Conservation (phyloP, 805 yeast species). For the Yamadazyma insecticola region DNA sequence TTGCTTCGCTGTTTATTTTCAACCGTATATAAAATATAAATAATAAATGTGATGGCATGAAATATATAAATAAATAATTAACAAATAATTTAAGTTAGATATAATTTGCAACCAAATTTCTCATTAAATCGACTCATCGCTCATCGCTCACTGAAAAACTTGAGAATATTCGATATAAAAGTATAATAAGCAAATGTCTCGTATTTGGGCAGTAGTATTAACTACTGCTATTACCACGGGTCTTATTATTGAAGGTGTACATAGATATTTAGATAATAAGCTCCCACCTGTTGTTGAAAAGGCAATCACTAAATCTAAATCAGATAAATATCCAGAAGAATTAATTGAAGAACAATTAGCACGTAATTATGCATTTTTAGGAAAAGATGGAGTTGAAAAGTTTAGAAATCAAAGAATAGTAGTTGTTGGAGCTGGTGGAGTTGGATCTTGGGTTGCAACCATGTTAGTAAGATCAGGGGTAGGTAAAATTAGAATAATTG, state of each 20-base stretch:
- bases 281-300: constrained; percentile 1
- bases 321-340: constrained; percentile 45
- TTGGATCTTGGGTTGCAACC: constrained; percentile 93
- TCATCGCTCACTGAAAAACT: constrained; percentile 4
- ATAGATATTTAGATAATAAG: constrained; percentile 14
- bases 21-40: not conserved
- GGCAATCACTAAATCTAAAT: not conserved
- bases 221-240: constrained; percentile 23
- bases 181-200: constrained; percentile 10
- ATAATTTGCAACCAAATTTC: not conserved
- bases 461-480: constrained; percentile 92
- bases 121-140: not conserved
- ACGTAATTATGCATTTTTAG: constrained; percentile 86
- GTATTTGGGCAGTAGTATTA: constrained; percentile 13
- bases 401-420: constrained; percentile 70
- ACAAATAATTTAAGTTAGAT: not conserved
- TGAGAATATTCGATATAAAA: constrained; percentile 1
- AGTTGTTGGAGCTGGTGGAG: constrained; percentile 95
- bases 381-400: constrained; percentile 75
- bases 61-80: too few species aligned
- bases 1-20: too few species aligned
- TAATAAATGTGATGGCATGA: too few species aligned
- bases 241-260: constrained; percentile 33
- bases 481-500: constrained; percentile 71
- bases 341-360: constrained; percentile 89